Percentiles rank a stretch among this genome's conserved stretches.
These are phyloP conservation scores for Arthrobotrys entomopaga DNA, from an alignment of 2,329 filamentous ascomycete genomes.

Conservation along the genomic window DNA sequence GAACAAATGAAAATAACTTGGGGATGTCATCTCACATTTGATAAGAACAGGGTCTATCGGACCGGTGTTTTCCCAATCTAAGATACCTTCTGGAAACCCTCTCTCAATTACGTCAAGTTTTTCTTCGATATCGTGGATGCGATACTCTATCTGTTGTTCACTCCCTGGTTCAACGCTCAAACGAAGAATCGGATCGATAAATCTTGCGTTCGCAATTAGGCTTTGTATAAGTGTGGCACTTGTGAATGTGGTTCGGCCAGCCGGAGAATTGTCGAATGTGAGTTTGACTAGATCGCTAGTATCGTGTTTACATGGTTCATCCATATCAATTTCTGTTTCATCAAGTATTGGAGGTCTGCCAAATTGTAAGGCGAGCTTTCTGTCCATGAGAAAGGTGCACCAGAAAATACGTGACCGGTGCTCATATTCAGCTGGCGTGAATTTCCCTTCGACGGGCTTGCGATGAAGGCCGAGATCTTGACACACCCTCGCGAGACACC, in stretches of 20 bases:
- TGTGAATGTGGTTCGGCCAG: constrained; percentile 16
- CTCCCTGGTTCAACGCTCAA: constrained; percentile 31
- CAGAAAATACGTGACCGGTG: constrained; percentile 58
- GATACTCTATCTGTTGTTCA: constrained; percentile 41
- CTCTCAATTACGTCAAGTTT: constrained; percentile 48
- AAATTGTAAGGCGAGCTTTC: constrained; percentile 58
- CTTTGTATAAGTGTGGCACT: constrained; percentile 25
- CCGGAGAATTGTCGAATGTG: constrained; percentile 24
- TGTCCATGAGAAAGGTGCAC: constrained; percentile 58
- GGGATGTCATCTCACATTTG: constrained; percentile 50
- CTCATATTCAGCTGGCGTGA: constrained; percentile 55
- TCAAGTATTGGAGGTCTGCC: constrained; percentile 57
- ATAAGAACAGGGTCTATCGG: constrained; percentile 57
- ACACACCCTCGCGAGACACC: constrained; percentile 57
- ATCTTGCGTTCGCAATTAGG: constrained; percentile 35
- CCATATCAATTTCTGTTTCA: constrained; percentile 58
- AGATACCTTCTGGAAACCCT: constrained; percentile 44
- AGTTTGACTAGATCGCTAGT: constrained; percentile 38
- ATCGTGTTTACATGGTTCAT: constrained; percentile 55
- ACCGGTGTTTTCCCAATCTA: constrained; percentile 56
- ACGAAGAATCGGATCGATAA: constrained; percentile 38
- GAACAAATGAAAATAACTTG: neutral
- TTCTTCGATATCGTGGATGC: constrained; percentile 45
- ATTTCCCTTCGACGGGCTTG: constrained; percentile 53
- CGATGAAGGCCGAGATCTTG: constrained; percentile 59